Conservation (phyloP, 225 moss, liverwort and hornwort species). For the Lunularia cruciata region DNA sequence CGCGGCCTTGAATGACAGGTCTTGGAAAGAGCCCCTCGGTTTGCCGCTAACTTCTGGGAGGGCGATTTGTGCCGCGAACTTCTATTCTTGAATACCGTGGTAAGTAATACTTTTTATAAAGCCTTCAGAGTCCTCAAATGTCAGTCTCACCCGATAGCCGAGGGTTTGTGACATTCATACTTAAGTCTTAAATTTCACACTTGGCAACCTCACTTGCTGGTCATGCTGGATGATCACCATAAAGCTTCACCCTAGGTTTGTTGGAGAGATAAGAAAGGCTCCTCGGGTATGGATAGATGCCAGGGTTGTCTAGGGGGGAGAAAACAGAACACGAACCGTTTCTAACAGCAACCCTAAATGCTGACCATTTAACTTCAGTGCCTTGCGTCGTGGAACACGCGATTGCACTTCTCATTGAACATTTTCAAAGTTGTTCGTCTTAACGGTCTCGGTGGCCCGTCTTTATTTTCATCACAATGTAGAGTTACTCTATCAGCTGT, state of each 20-base stretch:
- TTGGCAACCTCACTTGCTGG: not conserved
- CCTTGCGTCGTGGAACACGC: not conserved
- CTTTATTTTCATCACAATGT: too few species aligned
- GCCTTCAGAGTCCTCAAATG: not conserved
- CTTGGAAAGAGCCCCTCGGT: conserved; percentile 41
- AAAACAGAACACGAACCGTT: conserved; percentile 16
- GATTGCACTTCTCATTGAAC: not conserved
- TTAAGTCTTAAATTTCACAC: not conserved
- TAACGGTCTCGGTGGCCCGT: not conserved
- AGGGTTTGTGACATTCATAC: not conserved
- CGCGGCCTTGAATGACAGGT: conserved; percentile 29
- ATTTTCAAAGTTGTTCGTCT: not conserved
- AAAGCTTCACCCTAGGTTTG: too few species aligned
- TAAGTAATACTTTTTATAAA: conserved; percentile 18
- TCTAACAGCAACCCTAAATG: conserved; percentile 21
- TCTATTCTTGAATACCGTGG: conserved; percentile 41
- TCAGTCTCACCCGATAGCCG: not conserved
- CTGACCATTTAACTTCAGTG: not conserved
- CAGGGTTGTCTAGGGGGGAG: not conserved
- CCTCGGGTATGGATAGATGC: not conserved
- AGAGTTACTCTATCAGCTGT: too few species aligned
- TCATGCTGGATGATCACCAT: not conserved
- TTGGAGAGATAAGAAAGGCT: not conserved
- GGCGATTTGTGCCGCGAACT: conserved; percentile 46
- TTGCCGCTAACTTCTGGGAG: conserved; percentile 36